phyloP scores from a whole-genome alignment of 768 basidiomycete species.

The Pleurotus djamor region DNA sequence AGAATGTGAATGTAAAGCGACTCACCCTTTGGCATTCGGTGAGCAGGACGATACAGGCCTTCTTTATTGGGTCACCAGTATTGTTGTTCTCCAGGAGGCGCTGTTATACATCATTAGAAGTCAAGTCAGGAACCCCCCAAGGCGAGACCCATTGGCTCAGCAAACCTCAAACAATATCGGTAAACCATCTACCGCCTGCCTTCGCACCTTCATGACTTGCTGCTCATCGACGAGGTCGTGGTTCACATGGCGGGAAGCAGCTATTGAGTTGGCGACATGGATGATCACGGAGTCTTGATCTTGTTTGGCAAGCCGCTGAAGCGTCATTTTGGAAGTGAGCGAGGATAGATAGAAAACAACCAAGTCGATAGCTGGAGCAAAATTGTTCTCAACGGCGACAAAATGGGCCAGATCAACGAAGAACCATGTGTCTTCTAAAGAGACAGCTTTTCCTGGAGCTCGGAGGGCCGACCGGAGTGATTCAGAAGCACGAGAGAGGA shows the following conservation, averaged over 20 bases:
- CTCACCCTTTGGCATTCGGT: constrained; percentile 40
- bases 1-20: neutral
- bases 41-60: constrained; percentile 39
- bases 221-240: constrained; percentile 21
- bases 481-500: constrained; percentile 33
- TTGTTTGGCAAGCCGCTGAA: constrained; percentile 40
- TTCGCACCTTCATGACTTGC: constrained; percentile 33
- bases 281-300: constrained; percentile 45
- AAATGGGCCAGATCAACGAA: constrained; percentile 46
- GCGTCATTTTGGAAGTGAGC: constrained; percentile 40
- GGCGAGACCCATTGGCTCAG: neutral
- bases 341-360: constrained; percentile 50
- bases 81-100: constrained; percentile 26
- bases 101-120: constrained; percentile 14
- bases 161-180: constrained; percentile 42
- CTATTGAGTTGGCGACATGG: constrained; percentile 38
- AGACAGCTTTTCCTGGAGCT: constrained; percentile 19
- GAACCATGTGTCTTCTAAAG: constrained; percentile 33
- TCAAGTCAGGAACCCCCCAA: neutral
- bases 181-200: constrained; percentile 49
- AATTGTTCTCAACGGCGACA: constrained; percentile 32
- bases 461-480: constrained; percentile 26
- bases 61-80: constrained; percentile 25
- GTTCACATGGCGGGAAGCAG: constrained; percentile 34
- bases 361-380: constrained; percentile 41